These are phyloP conservation scores for Aspergillus brunneoviolaceus DNA, from an alignment of 2,329 filamentous ascomycete genomes.

Conservation along the genomic window DNA sequence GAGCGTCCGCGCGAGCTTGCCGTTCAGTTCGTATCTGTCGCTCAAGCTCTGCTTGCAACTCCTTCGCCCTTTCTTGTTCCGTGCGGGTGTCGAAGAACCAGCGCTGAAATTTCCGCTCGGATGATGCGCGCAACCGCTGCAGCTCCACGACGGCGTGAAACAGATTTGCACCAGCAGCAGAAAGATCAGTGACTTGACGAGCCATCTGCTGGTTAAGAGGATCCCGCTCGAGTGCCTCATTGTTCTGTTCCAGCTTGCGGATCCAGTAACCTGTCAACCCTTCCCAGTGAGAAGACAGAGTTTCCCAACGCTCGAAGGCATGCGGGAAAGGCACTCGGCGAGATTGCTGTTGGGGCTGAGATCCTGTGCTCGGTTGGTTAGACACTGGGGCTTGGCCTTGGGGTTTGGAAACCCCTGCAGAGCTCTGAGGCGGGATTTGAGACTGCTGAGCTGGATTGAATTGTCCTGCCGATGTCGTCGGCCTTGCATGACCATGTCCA, in stretches of 20 bases:
- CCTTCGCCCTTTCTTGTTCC: constrained; percentile 81
- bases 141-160: constrained; percentile 98
- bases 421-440: constrained; percentile 19
- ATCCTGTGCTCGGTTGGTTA: constrained; percentile 23
- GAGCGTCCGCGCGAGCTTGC: constrained; percentile 65
- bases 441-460: constrained; percentile 18
- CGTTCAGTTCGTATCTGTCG: constrained; percentile 72
- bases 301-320: constrained; percentile 97
- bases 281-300: constrained; percentile 95
- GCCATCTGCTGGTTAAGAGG: constrained; percentile 85
- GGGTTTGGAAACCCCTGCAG: constrained; percentile 20
- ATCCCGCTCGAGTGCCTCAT: constrained; percentile 77
- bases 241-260: constrained; percentile 84
- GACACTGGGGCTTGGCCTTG: constrained; percentile 28
- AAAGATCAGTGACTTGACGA: constrained; percentile 94
- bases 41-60: constrained; percentile 79
- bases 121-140: constrained; percentile 88
- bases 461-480: constrained; percentile 18
- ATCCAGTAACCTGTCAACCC: constrained; percentile 98
- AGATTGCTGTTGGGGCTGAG: constrained; percentile 35
- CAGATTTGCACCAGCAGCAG: constrained; percentile 90
- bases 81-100: constrained; percentile 96
- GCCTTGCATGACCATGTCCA: constrained; percentile 17
- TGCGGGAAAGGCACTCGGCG: constrained; percentile 78
- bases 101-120: constrained; percentile 94